Conservation (phyloP, 164 flowering plant genomes). For the Litsea cubeba region DNA sequence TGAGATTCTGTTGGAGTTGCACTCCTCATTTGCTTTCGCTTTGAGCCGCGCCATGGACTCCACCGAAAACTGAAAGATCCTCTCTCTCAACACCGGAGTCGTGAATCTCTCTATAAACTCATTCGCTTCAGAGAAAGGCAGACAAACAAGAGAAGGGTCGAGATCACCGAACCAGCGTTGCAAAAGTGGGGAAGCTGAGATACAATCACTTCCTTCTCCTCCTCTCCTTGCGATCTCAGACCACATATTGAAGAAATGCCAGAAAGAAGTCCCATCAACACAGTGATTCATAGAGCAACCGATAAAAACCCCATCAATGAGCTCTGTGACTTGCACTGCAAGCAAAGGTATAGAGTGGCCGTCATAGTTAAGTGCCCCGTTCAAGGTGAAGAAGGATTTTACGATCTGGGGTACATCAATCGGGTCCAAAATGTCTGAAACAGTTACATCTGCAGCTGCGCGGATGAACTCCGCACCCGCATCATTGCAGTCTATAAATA, state of each 20-base stretch:
- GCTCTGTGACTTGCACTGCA: no score
- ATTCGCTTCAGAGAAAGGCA: background rate
- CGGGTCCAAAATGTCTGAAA: no score
- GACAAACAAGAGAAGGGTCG: background rate
- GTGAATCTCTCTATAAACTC: background rate
- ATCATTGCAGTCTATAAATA: no score
- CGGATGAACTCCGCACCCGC: no score
- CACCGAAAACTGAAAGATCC: conserved; percentile 12
- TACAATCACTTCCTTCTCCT: background rate
- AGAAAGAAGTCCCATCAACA: conserved; percentile 17
- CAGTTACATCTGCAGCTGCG: no score
- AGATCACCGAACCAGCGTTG: background rate
- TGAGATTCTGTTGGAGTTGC: conserved; percentile 3
- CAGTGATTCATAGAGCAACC: no score
- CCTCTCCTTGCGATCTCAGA: conserved; percentile 8
- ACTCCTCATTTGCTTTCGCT: conserved; percentile 8
- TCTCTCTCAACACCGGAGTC: conserved; percentile 7
- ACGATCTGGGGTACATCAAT: no score
- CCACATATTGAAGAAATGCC: conserved; percentile 21
- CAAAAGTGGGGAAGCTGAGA: no score
- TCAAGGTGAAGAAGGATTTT: no score
- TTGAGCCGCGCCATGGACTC: conserved; percentile 6
- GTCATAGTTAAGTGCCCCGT: no score
- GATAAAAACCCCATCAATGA: no score
- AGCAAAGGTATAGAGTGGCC: no score